These are phyloP conservation scores for Suillus subalutaceus DNA, from an alignment of 768 basidiomycete genomes.

Conservation along the genomic window DNA sequence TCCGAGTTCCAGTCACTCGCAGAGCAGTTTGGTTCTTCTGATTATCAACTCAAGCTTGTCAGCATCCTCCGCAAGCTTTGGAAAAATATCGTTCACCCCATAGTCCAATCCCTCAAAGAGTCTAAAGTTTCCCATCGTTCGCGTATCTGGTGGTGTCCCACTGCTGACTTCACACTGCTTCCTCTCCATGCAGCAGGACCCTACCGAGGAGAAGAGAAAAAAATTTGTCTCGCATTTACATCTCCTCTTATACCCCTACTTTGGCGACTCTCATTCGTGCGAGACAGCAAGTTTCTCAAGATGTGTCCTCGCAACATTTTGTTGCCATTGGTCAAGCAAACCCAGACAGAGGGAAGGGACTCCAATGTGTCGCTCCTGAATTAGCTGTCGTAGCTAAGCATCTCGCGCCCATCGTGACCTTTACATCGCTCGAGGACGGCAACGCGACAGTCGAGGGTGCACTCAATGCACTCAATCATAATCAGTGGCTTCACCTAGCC, in stretches of 20 bases:
- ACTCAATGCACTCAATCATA: too few relatives aligned
- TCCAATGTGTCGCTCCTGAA: constrained; percentile 19
- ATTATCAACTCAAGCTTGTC: background rate
- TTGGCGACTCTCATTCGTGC: constrained; percentile 30
- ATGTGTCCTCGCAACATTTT: background rate
- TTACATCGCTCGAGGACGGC: too few relatives aligned
- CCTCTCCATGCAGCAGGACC: constrained; percentile 38
- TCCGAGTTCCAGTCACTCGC: background rate
- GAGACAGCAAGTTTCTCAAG: constrained; percentile 9
- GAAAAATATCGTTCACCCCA: constrained; percentile 25
- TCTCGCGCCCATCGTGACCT: too few relatives aligned
- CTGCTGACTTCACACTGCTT: constrained; percentile 29
- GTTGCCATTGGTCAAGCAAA: constrained; percentile 26
- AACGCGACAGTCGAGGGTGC: too few relatives aligned
- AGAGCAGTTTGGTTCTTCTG: background rate
- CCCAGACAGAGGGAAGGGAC: constrained; percentile 5
- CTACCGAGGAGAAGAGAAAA: constrained; percentile 17
- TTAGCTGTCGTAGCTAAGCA: constrained; percentile 12
- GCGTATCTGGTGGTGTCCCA: constrained; percentile 37
- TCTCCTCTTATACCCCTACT: constrained; percentile 40
- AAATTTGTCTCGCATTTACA: constrained; percentile 21
- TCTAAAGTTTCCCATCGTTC: constrained; percentile 16
- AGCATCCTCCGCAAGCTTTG: constrained; percentile 27
- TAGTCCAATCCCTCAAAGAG: constrained; percentile 18
- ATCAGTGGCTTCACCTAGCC: too few relatives aligned